Base-by-base conservation (phyloP, 345 rosid species). In the Hevea brasiliensis region DNA sequence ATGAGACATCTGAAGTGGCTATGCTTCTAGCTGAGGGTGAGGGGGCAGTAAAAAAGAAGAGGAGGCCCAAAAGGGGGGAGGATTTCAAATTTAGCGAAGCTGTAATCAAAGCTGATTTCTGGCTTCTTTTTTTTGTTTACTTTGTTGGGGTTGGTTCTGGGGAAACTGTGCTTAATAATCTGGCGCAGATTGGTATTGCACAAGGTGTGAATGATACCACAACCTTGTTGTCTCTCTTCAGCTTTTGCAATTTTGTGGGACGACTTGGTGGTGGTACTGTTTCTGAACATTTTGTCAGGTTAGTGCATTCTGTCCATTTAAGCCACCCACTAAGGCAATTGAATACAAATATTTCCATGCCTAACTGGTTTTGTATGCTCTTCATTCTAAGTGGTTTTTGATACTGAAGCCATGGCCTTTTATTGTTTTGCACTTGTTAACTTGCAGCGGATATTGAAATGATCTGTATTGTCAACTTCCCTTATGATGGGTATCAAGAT, bases 211-310 rank as follows among this genome's bases (percentile, higher is more conserved):
- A 85, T 14, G 76, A 86, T 24, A 87, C 90, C 7, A 85, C 90
- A 17, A 77, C 82, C 23, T 79, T 89, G 81, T 71, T 89, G 72
- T 82, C 91, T 44, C 79, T 89, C 20, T 87, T 89, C 84, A 86
- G 91, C 83, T 89, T 89, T 57, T 87, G 89, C 81, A 87, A 89
- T 79, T 89, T 89, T 66, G 65, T 78, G 7, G 91, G 94, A 50
- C 90, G 91, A n/a, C 89, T 89, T 47, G 88, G 91, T 23, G 88
- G 91, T 13, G 94, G 94, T 3, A 50, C 56, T 3, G 69, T 89
- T 45, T 89, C 91, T 51, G 91, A 89, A 63, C 85, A 89, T 76
- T 89, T 85, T 78, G 89, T 89, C 76, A 87, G 91, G 91, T 87
- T 8, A 35, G 84, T 76, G 17, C 35, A 48, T 65, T 32, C 20